Evolutionary conservation across 371 early-diverging fungal genomes (phyloP).

Genomic region (Umbelopsis sp.): DNA sequence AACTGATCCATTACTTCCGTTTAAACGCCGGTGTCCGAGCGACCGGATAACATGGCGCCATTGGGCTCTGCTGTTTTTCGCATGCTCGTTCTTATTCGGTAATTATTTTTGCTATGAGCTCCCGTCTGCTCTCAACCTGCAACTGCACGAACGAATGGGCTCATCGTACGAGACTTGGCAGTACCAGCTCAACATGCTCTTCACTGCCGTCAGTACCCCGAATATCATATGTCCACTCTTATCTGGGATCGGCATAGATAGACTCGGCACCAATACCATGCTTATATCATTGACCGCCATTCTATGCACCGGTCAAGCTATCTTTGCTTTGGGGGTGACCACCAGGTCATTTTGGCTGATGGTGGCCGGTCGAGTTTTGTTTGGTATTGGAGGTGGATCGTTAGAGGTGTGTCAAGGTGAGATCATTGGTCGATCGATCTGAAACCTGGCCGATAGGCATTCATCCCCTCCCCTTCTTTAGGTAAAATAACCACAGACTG

Average conservation of each 20-base stretch:
- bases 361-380: conserved; percentile 65
- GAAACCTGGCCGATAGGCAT: neutral
- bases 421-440: neutral
- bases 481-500: conserved; percentile 57
- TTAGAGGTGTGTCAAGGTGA: conserved; percentile 67
- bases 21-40: conserved; percentile 8
- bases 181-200: conserved; percentile 70
- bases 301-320: conserved; percentile 65
- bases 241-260: conserved; percentile 62
- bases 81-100: conserved; percentile 61
- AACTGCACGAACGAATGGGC: conserved; percentile 57
- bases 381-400: conserved; percentile 77
- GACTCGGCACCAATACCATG: conserved; percentile 51
- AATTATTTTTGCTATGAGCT: conserved; percentile 59
- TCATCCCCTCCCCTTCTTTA: neutral
- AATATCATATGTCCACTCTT: conserved; percentile 76
- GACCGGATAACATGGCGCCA: conserved; percentile 23
- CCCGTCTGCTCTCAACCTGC: conserved; percentile 59
- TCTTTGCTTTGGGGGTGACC: conserved; percentile 64
- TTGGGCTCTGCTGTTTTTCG: conserved; percentile 55
- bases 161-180: conserved; percentile 60
- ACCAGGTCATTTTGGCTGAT: conserved; percentile 48
- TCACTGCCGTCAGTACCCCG: conserved; percentile 76
- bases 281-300: conserved; percentile 58
- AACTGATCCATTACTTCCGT: conserved; percentile 12